These are phyloP conservation scores for Biscogniauxia marginata DNA, from an alignment of 2,329 filamentous ascomycete species.

Conservation along the genomic window DNA sequence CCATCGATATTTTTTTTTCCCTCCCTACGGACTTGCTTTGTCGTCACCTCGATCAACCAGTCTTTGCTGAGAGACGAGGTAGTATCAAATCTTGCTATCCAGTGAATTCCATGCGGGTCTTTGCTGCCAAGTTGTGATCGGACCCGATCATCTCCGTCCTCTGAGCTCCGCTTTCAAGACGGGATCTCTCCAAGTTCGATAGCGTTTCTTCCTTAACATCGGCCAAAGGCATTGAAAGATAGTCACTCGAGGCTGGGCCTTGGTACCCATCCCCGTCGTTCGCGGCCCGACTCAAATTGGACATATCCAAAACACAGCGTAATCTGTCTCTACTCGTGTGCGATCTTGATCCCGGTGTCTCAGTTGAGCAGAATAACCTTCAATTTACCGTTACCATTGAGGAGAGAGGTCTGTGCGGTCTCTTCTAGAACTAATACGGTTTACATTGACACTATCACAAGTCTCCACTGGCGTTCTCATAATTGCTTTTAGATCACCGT, in stretches of 20 bases:
- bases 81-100: neutral
- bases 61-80: neutral
- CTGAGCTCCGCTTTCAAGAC: neutral
- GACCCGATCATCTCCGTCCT: neutral
- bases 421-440: neutral
- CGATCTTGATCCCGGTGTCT: neutral
- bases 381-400: neutral
- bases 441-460: neutral
- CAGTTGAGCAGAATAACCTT: neutral
- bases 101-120: neutral
- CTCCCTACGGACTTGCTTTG: neutral
- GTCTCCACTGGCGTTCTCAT: neutral
- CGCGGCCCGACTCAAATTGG: neutral
- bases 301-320: neutral
- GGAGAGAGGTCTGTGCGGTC: neutral
- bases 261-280: neutral
- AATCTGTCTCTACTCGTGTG: neutral
- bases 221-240: neutral
- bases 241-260: neutral
- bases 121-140: neutral
- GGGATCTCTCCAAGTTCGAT: neutral
- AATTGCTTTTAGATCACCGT: neutral
- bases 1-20: neutral
- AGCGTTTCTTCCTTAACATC: neutral
- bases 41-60: constrained; percentile 9